Evolutionary conservation across 2,329 filamentous ascomycete species (phyloP).

Genomic region (Thielaviopsis populi): DNA sequence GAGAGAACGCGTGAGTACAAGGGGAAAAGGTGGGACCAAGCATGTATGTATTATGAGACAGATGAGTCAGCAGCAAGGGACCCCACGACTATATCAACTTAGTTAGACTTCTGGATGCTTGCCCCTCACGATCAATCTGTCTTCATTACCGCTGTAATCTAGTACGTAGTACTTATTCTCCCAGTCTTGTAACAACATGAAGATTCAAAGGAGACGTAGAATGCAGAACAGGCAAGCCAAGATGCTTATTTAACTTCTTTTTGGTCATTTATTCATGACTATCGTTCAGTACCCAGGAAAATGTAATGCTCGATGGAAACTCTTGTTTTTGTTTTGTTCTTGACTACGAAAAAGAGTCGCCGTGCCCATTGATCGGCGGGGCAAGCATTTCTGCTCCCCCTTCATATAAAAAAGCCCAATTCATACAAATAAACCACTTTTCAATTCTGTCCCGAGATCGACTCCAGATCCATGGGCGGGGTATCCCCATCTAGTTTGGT

Average conservation of each 20-base stretch:
- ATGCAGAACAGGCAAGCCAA: too few species aligned
- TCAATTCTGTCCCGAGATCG: slow-evolving; percentile 15
- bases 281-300: slow-evolving; percentile 9
- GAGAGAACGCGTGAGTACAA: too few species aligned
- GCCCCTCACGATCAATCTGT: too few species aligned
- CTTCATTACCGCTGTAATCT: too few species aligned
- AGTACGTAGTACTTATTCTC: too few species aligned
- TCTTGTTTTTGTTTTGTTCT: slow-evolving; percentile 5
- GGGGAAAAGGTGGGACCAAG: too few species aligned
- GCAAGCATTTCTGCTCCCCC: slow-evolving; percentile 10
- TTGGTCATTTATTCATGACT: slow-evolving; percentile 11
- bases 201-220: too few species aligned
- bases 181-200: too few species aligned
- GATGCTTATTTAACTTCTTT: not conserved
- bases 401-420: slow-evolving; percentile 5
- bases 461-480: slow-evolving; percentile 13
- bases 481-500: slow-evolving; percentile 1
- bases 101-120: too few species aligned
- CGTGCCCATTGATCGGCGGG: slow-evolving; percentile 11
- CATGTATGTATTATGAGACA: too few species aligned
- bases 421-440: slow-evolving; percentile 7
- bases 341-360: not conserved
- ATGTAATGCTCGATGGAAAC: not conserved
- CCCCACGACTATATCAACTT: too few species aligned
- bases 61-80: too few species aligned